Evolutionary conservation across 768 basidiomycete genomes (phyloP).

Genomic region (Cystobasidium onofrii): DNA sequence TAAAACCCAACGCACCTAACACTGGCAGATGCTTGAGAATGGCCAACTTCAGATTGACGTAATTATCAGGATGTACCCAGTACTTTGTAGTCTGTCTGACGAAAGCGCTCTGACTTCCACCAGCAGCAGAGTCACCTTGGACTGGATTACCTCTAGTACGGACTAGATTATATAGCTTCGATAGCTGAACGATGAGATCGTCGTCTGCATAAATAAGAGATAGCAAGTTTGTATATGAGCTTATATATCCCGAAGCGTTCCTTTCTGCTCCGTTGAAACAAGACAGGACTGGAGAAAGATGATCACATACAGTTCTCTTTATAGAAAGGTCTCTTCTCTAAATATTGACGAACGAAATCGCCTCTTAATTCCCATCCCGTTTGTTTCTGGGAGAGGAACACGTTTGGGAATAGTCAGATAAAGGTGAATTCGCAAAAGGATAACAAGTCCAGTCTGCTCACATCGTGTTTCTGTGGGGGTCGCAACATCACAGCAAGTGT

Average conservation of each 20-base stretch:
- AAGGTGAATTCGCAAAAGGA: background rate
- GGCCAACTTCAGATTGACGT: slow-evolving; percentile 84
- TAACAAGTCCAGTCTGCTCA: slow-evolving; percentile 46
- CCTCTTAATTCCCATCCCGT: slow-evolving; percentile 72
- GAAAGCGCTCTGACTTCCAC: slow-evolving; percentile 91
- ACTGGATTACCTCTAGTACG: slow-evolving; percentile 91
- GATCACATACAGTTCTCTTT: slow-evolving; percentile 66
- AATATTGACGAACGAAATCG: slow-evolving; percentile 78
- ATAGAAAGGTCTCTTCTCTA: slow-evolving; percentile 92
- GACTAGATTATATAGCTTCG: slow-evolving; percentile 87
- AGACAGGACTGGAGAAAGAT: background rate
- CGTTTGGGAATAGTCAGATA: background rate
- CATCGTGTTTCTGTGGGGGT: slow-evolving; percentile 77
- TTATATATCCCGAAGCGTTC: too few relatives aligned
- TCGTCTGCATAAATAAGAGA: too few relatives aligned
- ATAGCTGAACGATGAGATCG: slow-evolving; percentile 87
- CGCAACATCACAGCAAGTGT: slow-evolving; percentile 17
- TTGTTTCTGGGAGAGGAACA: slow-evolving; percentile 62
- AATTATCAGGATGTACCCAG: slow-evolving; percentile 95
- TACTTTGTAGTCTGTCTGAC: slow-evolving; percentile 99
- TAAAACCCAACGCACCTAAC: slow-evolving; percentile 55
- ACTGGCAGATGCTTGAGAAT: slow-evolving; percentile 89
- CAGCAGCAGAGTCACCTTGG: slow-evolving; percentile 84
- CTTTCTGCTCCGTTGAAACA: too few relatives aligned
- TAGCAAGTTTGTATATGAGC: too few relatives aligned